A percentile compares a stretch with the other conserved stretches of the same genome.
Conservation (phyloP, 2,329 filamentous ascomycete genomes). For the Claviceps sp. region DNA sequence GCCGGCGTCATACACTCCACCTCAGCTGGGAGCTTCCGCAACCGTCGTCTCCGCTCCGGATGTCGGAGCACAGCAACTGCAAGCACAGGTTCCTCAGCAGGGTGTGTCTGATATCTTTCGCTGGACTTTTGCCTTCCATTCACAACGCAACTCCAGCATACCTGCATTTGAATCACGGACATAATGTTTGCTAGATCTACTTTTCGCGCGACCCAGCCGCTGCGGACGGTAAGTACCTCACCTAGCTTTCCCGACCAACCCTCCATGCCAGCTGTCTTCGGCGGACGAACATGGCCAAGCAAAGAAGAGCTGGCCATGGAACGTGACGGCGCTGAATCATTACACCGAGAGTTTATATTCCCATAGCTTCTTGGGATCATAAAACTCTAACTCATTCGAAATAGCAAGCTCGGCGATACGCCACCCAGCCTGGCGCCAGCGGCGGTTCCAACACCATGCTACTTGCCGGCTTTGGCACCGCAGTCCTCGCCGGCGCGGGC, state of each 20-base stretch:
- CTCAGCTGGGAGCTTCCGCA: not conserved
- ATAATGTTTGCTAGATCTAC: conserved; percentile 56
- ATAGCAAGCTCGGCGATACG: conserved; percentile 48
- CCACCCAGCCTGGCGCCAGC: conserved; percentile 44
- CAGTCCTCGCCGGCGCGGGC: conserved; percentile 41
- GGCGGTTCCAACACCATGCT: conserved; percentile 45
- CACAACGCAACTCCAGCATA: not conserved
- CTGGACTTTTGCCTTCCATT: not conserved
- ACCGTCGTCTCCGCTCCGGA: not conserved
- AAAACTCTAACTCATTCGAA: not conserved
- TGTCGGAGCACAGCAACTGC: not conserved
- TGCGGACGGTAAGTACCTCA: conserved; percentile 46
- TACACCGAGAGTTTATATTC: too few relatives aligned
- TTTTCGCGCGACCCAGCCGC: conserved; percentile 50
- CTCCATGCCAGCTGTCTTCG: not conserved
- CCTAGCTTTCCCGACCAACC: not conserved
- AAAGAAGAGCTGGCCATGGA: not conserved
- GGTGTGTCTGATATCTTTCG: not conserved
- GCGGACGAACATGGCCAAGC: not conserved
- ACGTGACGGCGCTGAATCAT: not conserved
- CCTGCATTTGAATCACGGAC: conserved; percentile 13
- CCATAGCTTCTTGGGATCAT: too few relatives aligned
- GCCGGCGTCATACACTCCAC: conserved; percentile 3
- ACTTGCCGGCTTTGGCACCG: conserved; percentile 43
- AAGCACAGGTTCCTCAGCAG: not conserved